Base-by-base conservation (phyloP, 768 basidiomycete genomes). In the Phlegmacium glaucopus region DNA sequence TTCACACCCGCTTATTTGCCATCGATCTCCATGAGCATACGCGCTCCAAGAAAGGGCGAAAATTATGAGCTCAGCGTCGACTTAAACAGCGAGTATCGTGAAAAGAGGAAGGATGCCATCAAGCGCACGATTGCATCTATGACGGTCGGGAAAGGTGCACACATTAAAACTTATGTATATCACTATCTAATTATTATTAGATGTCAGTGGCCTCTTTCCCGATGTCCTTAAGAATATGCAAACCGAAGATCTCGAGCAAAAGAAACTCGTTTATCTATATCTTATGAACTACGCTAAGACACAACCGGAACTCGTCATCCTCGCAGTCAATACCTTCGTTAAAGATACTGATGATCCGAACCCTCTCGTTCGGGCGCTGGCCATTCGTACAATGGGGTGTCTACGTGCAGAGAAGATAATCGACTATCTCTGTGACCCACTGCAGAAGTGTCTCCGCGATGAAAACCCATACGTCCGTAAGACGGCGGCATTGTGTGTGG, bases 191-290 rank as follows among this genome's bases (percentile, higher is more conserved):
- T 34, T 29, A 8, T 17, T 36, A 6, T 12, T 35, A 89, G 88
- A 92, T 68, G 89, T 93, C 69, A 88, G 87, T 60, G 94, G 94
- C 16, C 81, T 98, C 55, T 97, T 98, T 63, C 94, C 95, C 7
- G 93, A 98, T 69, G 95, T 98, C 26, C 83, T 99, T 61, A 96
- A 96, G 79, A 97, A 97, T 70, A 96, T 94, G 94, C 95, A 98
- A 72, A 98, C 96, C 18, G 95, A 99, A 43, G 95, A 98, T 66
- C 80, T 99, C 45, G 96, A 99, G 67, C 96, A 98, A 72, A 99
- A 98, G 82, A 98, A 99, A 70, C 87, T 99, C 28, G 96, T 98
- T n/a, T 98, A 96, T 61, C 80, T 96, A 17, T 97, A 97, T 67
- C 83, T 99, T 49, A 97, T 98, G 90, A 99, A 99, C 74, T 99